A percentile compares a stretch with the other conserved stretches of the same genome.
These are phyloP conservation scores for Ceratobasidium sp. DNA, from an alignment of 1,284 basidiomycete species.

Conservation along the genomic window DNA sequence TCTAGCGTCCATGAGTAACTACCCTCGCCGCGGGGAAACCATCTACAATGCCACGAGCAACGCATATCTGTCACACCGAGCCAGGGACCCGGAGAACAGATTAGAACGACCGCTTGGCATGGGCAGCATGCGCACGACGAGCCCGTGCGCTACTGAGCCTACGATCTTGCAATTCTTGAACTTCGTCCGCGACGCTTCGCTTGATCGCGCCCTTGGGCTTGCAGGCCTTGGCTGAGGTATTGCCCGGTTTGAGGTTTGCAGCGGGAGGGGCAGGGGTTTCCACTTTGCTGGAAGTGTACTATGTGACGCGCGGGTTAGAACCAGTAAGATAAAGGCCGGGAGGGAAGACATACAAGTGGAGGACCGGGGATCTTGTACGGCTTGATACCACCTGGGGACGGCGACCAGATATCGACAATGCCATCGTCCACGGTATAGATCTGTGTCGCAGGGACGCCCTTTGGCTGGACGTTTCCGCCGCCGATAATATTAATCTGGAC, in stretches of 20 bases:
- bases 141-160: constrained; percentile 1
- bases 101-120: constrained; percentile 11
- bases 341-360: constrained; percentile 1
- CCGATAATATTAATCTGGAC: constrained; percentile 71
- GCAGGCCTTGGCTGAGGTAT: constrained; percentile 14
- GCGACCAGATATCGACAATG: constrained; percentile 27
- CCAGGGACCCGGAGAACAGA: not conserved
- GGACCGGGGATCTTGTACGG: constrained; percentile 39
- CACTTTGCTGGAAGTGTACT: constrained; percentile 37
- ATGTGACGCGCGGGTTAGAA: constrained; percentile 9
- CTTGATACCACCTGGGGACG: not conserved
- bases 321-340: not conserved
- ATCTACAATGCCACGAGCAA: not conserved
- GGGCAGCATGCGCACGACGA: constrained; percentile 19
- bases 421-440: constrained; percentile 27
- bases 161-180: constrained; percentile 15
- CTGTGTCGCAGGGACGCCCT: constrained; percentile 24
- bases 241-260: not conserved
- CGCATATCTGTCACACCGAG: not conserved
- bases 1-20: not conserved
- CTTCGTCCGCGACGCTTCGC: constrained; percentile 18
- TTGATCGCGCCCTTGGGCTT: constrained; percentile 17
- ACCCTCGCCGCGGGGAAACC: too few relatives aligned
- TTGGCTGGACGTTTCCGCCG: constrained; percentile 11
- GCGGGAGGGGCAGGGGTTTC: constrained; percentile 31